These are phyloP conservation scores for Malus hybrid DNA, from an alignment of 331 rosid species.

Conservation along the genomic window DNA sequence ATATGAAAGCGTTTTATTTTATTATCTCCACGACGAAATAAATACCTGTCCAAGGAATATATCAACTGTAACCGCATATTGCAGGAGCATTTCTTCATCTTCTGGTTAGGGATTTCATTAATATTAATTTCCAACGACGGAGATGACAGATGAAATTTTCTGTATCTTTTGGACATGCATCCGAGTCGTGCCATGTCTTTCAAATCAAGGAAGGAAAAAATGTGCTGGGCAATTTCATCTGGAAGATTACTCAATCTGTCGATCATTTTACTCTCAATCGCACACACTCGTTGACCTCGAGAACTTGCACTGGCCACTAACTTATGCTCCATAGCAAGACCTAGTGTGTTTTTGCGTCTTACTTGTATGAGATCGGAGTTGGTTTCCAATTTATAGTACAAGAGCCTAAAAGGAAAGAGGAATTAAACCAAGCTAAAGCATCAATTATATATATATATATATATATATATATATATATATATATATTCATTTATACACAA, in stretches of 20 bases:
- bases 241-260: conserved; percentile 1
- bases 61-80: not conserved
- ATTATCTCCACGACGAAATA: not conserved
- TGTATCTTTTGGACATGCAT: not conserved
- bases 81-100: not conserved
- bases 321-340: not conserved
- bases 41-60: not conserved
- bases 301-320: not conserved
- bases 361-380: not conserved
- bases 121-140: not conserved
- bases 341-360: not conserved
- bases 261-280: not conserved
- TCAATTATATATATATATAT: not conserved
- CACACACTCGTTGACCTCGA: not conserved
- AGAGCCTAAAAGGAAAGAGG: not conserved
- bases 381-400: not conserved
- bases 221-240: not conserved
- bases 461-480: not conserved
- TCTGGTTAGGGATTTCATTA: not conserved
- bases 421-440: not conserved
- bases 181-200: not conserved
- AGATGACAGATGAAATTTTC: not conserved
- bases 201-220: not conserved
- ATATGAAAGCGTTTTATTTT: not conserved
- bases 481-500: not conserved